Percentiles rank a stretch among this genome's conserved stretches.
Conservation (phyloP, 768 basidiomycete genomes). For the Gyrodon lividus region DNA sequence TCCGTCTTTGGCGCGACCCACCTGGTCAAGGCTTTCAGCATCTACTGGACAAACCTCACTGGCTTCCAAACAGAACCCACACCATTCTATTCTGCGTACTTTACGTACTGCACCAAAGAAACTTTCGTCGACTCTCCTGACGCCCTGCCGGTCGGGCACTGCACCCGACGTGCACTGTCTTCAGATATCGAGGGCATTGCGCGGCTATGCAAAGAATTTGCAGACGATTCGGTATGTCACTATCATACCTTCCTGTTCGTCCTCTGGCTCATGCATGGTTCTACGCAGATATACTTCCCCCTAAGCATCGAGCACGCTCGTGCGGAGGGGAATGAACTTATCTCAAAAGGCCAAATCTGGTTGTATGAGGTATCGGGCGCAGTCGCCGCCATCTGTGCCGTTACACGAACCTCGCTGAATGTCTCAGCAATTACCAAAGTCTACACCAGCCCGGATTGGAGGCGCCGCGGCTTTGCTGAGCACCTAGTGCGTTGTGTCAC, state of each 20-base stretch:
- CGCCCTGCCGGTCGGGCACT: constrained; percentile 33
- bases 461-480: constrained; percentile 50
- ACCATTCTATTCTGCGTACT: constrained; percentile 52
- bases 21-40: constrained; percentile 43
- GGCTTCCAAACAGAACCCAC: constrained; percentile 36
- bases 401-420: constrained; percentile 48
- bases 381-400: constrained; percentile 53
- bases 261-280: neutral
- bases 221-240: constrained; percentile 47
- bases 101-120: constrained; percentile 42
- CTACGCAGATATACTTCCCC: constrained; percentile 44
- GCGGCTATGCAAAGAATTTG: constrained; percentile 49
- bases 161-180: constrained; percentile 37
- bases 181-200: constrained; percentile 42
- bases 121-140: constrained; percentile 33
- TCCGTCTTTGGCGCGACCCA: constrained; percentile 47
- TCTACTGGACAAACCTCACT: constrained; percentile 43
- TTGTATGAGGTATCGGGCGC: constrained; percentile 44
- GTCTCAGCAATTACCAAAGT: constrained; percentile 60
- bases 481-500: constrained; percentile 49
- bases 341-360: constrained; percentile 51
- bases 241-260: constrained; percentile 1
- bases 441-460: constrained; percentile 46
- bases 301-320: constrained; percentile 38
- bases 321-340: constrained; percentile 46